Evolutionary conservation across 2,329 filamentous ascomycete genomes (phyloP).

Genomic region (Ceratocystis colombiana): DNA sequence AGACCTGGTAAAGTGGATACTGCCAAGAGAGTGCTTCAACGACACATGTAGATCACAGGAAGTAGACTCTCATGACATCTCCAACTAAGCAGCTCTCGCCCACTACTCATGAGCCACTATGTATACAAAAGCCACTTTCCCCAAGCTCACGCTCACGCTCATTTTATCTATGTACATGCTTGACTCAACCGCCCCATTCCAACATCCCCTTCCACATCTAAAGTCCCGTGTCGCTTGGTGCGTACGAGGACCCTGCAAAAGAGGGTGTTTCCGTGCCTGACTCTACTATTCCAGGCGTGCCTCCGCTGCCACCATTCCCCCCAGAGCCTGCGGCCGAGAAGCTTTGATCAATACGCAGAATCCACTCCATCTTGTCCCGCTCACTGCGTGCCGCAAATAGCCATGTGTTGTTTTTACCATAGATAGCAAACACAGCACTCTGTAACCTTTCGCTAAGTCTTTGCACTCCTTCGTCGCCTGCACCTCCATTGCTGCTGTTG

Average conservation of each 20-base stretch:
- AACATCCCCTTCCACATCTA: not conserved
- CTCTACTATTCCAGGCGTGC: not conserved
- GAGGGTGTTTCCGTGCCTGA: not conserved
- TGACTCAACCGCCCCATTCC: not conserved
- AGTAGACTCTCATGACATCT: too few relatives aligned
- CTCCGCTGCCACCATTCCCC: not conserved
- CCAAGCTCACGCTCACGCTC: too few relatives aligned
- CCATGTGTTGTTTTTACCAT: slow-evolving; percentile 89
- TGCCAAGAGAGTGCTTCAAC: too few relatives aligned
- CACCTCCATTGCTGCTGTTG: slow-evolving; percentile 24
- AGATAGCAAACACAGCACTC: slow-evolving; percentile 81
- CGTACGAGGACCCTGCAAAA: slow-evolving; percentile 18
- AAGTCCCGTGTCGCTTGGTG: slow-evolving; percentile 10
- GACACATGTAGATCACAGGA: too few relatives aligned
- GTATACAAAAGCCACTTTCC: too few relatives aligned
- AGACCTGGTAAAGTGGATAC: too few relatives aligned
- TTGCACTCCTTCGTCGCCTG: slow-evolving; percentile 37
- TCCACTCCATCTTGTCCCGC: slow-evolving; percentile 93
- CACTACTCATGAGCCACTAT: too few relatives aligned
- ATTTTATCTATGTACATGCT: not conserved
- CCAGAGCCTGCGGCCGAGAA: slow-evolving; percentile 36
- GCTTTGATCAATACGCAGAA: slow-evolving; percentile 84
- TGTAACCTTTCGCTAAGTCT: slow-evolving; percentile 49
- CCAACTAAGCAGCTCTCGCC: too few relatives aligned
- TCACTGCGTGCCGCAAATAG: slow-evolving; percentile 84